Percentiles rank a stretch among this genome's conserved stretches.
Conservation (phyloP, 768 basidiomycete species). For the Crucibulum laeve region DNA sequence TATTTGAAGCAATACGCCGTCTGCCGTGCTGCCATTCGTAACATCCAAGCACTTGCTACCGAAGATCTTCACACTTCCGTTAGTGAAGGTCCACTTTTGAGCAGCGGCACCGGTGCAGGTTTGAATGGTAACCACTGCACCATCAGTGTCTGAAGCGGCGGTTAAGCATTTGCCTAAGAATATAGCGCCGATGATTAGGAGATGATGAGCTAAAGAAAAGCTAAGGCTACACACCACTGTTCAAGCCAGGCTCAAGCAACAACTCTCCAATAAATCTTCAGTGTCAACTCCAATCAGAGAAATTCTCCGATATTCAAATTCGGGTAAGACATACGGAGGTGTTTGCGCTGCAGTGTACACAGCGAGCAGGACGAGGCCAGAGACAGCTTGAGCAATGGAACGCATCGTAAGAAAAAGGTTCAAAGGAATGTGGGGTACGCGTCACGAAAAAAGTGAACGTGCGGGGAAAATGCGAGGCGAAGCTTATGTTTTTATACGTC, state of each 20-base stretch:
- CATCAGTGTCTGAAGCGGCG: slow-evolving; percentile 43
- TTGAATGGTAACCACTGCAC: slow-evolving; percentile 42
- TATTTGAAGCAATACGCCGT: slow-evolving; percentile 48
- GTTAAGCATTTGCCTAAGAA: slow-evolving; percentile 45
- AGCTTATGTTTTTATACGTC: too few relatives aligned
- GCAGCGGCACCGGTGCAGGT: slow-evolving; percentile 37
- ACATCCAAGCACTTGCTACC: slow-evolving; percentile 49
- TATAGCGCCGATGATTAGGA: background rate
- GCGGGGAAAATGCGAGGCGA: background rate
- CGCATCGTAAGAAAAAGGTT: slow-evolving; percentile 12
- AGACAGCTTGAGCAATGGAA: slow-evolving; percentile 8
- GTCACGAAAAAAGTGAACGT: background rate
- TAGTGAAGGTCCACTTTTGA: slow-evolving; percentile 46
- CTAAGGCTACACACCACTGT: slow-evolving; percentile 26
- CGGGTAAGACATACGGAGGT: slow-evolving; percentile 17
- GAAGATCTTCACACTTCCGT: slow-evolving; percentile 37
- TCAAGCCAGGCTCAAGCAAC: slow-evolving; percentile 39
- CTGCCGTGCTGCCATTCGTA: slow-evolving; percentile 30
- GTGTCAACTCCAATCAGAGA: background rate
- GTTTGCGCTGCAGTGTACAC: slow-evolving; percentile 20
- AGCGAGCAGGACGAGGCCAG: slow-evolving; percentile 12
- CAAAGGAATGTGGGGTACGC: slow-evolving; percentile 14
- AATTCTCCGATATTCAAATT: background rate
- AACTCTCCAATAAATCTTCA: slow-evolving; percentile 37
- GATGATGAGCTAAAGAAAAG: background rate